Percentiles rank a stretch among this genome's conserved stretches.
Evolutionary conservation across 768 basidiomycete genomes (phyloP).

Genomic region (Mycena metata): DNA sequence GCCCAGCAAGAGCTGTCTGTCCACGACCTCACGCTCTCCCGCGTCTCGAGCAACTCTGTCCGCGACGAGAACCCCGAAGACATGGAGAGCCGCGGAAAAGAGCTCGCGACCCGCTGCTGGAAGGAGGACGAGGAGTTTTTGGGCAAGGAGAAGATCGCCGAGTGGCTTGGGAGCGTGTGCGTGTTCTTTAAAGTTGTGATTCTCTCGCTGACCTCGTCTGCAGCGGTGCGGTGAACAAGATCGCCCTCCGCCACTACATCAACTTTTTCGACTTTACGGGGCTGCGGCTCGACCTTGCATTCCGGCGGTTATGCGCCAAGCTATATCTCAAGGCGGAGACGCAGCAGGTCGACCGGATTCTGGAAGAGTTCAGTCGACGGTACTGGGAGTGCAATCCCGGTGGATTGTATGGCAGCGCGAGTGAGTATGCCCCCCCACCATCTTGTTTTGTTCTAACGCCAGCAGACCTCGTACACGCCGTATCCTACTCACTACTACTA

Average conservation of each 20-base stretch:
- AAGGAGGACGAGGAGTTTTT: constrained; percentile 89
- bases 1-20: constrained; percentile 56
- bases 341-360: constrained; percentile 96
- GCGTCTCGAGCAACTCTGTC: constrained; percentile 57
- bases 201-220: constrained; percentile 14
- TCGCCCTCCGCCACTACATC: constrained; percentile 85
- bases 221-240: constrained; percentile 83
- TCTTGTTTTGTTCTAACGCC: constrained; percentile 11
- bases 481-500: constrained; percentile 91
- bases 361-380: constrained; percentile 90
- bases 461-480: constrained; percentile 93
- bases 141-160: constrained; percentile 92
- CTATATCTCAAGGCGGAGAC: constrained; percentile 96
- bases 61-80: constrained; percentile 67
- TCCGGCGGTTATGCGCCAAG: constrained; percentile 93
- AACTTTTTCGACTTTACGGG: constrained; percentile 89
- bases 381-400: constrained; percentile 94
- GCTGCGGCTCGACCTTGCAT: constrained; percentile 88
- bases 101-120: constrained; percentile 85
- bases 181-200: constrained; percentile 50
- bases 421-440: constrained; percentile 59
- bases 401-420: constrained; percentile 85
- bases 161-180: constrained; percentile 94
- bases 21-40: constrained; percentile 62
- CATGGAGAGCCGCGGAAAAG: constrained; percentile 74